Percentiles rank a stretch among this genome's conserved stretches.
These are phyloP conservation scores for Schizophyllum commune DNA, from an alignment of 1,284 basidiomycete species.

Conservation along the genomic window DNA sequence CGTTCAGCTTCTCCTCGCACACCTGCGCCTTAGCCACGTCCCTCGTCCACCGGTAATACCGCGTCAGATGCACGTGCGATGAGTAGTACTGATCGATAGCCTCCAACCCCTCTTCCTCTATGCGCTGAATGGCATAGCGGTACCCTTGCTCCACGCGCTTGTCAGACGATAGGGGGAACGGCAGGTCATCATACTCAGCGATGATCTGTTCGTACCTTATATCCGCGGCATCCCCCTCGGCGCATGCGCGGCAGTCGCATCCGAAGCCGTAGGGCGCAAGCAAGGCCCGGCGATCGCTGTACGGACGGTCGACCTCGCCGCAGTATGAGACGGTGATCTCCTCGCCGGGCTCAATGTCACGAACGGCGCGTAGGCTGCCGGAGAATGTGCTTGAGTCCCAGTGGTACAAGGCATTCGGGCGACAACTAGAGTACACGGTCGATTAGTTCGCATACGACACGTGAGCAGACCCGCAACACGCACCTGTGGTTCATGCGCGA, in stretches of 20 bases:
- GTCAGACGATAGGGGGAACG: background rate
- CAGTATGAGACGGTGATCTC: constrained; percentile 24
- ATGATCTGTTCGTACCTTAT: background rate
- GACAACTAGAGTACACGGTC: constrained; percentile 17
- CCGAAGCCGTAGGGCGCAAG: constrained; percentile 21
- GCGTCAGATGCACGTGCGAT: background rate
- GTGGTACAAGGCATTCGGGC: constrained; percentile 16
- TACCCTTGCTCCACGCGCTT: background rate
- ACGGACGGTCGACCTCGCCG: background rate
- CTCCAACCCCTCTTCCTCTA: background rate
- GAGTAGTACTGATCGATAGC: background rate
- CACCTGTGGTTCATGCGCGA: constrained; percentile 15
- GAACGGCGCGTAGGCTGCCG: constrained; percentile 19
- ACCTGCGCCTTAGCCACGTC: background rate
- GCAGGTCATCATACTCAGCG: background rate
- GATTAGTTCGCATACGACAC: background rate
- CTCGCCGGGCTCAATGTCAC: constrained; percentile 24
- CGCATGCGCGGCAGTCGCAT: constrained; percentile 15
- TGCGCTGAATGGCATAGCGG: background rate
- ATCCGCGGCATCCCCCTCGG: constrained; percentile 4
- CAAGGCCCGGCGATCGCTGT: constrained; percentile 12
- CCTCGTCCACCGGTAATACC: background rate
- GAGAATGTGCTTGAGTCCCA: constrained; percentile 24
- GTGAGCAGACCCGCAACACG: background rate
- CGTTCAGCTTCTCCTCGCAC: background rate